A percentile compares a stretch with the other conserved stretches of the same genome.
phyloP scores from a whole-genome alignment of 1,284 basidiomycete genomes.

The Leccinum fuscescens region DNA sequence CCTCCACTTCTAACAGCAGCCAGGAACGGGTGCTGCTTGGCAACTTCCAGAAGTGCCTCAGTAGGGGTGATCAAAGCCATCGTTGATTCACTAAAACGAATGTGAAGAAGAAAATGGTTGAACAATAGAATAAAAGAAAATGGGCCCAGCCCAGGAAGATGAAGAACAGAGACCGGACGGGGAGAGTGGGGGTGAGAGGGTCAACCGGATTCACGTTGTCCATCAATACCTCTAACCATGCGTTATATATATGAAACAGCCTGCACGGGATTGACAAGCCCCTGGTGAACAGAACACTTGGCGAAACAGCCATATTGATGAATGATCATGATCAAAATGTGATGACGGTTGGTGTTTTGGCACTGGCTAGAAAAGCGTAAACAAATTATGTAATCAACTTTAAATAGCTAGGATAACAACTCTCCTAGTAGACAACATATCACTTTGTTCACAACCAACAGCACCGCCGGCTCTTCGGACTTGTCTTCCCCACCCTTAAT shows the following conservation, averaged over 20 bases:
- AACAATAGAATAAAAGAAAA: neutral
- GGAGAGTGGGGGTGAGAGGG: conserved; percentile 1
- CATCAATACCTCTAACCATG: neutral
- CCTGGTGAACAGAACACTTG: neutral
- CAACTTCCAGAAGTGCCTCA: conserved; percentile 32
- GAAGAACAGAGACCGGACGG: conserved; percentile 5
- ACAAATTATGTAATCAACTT: no score
- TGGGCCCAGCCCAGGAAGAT: conserved; percentile 21
- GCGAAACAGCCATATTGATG: conserved; percentile 7
- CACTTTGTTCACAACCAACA: no score
- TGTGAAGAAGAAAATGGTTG: neutral
- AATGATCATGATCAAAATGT: conserved; percentile 4
- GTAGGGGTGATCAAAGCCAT: conserved; percentile 29
- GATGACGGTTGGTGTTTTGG: neutral
- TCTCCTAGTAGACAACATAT: no score
- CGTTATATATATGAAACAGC: conserved; percentile 14
- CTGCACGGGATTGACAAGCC: neutral
- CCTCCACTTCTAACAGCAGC: conserved; percentile 21
- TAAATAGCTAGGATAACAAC: no score
- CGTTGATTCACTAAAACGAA: conserved; percentile 4
- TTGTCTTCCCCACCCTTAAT: neutral
- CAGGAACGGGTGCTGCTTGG: conserved; percentile 26
- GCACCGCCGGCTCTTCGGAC: no score
- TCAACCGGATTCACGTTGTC: conserved; percentile 12
- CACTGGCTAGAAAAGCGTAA: no score